These are phyloP conservation scores for Penicillium sp. DNA, from an alignment of 2,329 filamentous ascomycete genomes.

Conservation along the genomic window DNA sequence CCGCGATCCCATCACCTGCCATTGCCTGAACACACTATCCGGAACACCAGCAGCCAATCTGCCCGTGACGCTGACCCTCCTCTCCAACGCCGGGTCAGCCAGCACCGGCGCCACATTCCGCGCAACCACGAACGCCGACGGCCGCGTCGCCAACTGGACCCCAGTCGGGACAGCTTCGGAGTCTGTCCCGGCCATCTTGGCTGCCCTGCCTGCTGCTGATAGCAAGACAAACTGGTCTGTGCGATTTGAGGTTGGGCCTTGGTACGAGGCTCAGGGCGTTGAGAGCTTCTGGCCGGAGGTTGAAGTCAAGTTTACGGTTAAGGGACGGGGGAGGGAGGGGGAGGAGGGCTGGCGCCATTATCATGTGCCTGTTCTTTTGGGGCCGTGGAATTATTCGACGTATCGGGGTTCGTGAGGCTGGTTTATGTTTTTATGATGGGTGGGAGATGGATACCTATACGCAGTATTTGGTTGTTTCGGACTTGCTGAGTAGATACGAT, in stretches of 20 bases:
- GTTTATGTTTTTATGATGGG: neutral
- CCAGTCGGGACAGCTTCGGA: constrained; percentile 23
- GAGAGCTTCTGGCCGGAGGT: constrained; percentile 52
- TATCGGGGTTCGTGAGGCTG: constrained; percentile 44
- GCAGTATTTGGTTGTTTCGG: neutral
- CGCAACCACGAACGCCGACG: constrained; percentile 45
- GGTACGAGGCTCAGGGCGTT: constrained; percentile 47
- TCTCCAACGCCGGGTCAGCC: constrained; percentile 52
- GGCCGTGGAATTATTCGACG: constrained; percentile 51
- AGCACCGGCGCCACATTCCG: constrained; percentile 31
- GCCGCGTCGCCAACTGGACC: constrained; percentile 45
- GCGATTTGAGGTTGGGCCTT: constrained; percentile 45
- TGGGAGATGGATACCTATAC: neutral
- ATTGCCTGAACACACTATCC: constrained; percentile 49
- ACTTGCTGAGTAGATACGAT: neutral
- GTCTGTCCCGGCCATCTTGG: constrained; percentile 30
- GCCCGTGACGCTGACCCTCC: constrained; percentile 50
- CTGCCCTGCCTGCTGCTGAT: constrained; percentile 34
- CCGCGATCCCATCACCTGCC: constrained; percentile 49
- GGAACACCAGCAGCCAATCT: constrained; percentile 46
- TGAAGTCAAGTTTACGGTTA: constrained; percentile 50
- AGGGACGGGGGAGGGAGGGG: constrained; percentile 39
- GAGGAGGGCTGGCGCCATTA: constrained; percentile 48
- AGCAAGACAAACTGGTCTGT: constrained; percentile 47
- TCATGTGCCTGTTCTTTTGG: constrained; percentile 50